Percentiles rank a stretch among this genome's conserved stretches.
Evolutionary conservation across 345 rosid genomes (phyloP).

Genomic region (Gossypium anomalum): DNA sequence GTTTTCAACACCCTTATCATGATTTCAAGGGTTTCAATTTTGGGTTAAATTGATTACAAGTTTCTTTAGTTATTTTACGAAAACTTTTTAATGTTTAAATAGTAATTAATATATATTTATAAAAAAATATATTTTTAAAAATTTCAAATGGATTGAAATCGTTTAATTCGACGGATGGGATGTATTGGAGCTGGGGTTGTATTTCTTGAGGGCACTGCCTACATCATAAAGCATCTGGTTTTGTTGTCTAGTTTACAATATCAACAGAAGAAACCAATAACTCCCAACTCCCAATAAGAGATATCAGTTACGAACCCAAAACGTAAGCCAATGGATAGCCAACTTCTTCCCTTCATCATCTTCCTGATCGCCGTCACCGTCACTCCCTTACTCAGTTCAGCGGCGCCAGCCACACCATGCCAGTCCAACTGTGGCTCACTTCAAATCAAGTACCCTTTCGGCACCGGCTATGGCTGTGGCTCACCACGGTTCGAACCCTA

Average conservation of each 20-base stretch:
- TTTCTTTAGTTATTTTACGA: too few species aligned
- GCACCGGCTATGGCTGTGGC: constrained; percentile 47
- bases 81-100: too few species aligned
- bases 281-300: not conserved
- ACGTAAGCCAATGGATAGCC: constrained; percentile 1
- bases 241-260: not conserved
- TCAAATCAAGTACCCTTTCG: constrained; percentile 46
- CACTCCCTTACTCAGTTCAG: not conserved
- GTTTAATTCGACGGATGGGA: too few species aligned
- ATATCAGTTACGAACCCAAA: not conserved
- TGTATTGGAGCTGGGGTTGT: too few species aligned
- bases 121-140: too few species aligned
- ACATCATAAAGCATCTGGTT: not conserved
- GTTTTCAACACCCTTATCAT: too few species aligned
- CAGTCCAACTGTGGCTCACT: constrained; percentile 36
- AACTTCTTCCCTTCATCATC: constrained; percentile 16
- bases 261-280: not conserved
- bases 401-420: constrained; percentile 22
- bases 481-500: constrained; percentile 40
- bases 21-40: too few species aligned
- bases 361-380: constrained; percentile 4
- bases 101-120: too few species aligned
- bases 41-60: too few species aligned
- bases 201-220: not conserved
- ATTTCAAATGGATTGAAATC: not conserved